Conservation (phyloP, 495 filamentous ascomycete species). For the Tuber borchii region DNA sequence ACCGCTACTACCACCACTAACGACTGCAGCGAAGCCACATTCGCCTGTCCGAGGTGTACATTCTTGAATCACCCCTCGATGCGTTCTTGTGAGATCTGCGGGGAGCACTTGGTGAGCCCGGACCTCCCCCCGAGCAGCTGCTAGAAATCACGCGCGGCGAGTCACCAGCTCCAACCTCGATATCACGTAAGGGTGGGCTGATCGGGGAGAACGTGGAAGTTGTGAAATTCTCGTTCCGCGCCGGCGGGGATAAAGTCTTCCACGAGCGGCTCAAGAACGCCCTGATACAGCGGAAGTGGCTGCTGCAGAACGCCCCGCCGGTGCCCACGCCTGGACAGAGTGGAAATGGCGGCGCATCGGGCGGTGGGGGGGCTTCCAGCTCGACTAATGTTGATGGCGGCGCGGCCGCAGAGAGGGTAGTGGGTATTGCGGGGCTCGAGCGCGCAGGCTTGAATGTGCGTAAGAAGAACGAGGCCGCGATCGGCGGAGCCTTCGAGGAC, state of each 20-base stretch:
- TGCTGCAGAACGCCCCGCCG: slow-evolving; percentile 85
- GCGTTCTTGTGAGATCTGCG: slow-evolving; percentile 82
- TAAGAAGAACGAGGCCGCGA: slow-evolving; percentile 85
- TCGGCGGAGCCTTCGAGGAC: slow-evolving; percentile 92
- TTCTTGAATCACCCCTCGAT: slow-evolving; percentile 90
- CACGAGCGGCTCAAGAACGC: slow-evolving; percentile 79
- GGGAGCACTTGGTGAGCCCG: slow-evolving; percentile 61
- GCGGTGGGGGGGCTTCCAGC: slow-evolving; percentile 22
- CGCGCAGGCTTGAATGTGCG: slow-evolving; percentile 71
- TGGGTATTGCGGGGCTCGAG: slow-evolving; percentile 91
- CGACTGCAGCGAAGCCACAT: slow-evolving; percentile 43
- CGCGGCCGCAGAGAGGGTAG: slow-evolving; percentile 51
- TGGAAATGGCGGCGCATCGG: slow-evolving; percentile 24
- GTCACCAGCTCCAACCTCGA: slow-evolving; percentile 66
- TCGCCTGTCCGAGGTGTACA: slow-evolving; percentile 83
- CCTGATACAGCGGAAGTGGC: slow-evolving; percentile 91
- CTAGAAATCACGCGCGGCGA: slow-evolving; percentile 51
- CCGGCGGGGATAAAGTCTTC: slow-evolving; percentile 82
- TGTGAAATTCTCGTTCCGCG: slow-evolving; percentile 86
- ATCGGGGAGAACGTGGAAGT: slow-evolving; percentile 49
- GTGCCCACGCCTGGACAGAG: slow-evolving; percentile 59
- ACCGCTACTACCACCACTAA: slow-evolving; percentile 5
- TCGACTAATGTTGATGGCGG: slow-evolving; percentile 38
- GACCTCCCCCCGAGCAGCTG: slow-evolving; percentile 44
- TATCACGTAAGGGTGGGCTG: slow-evolving; percentile 37